A percentile compares a stretch with the other conserved stretches of the same genome.
Conservation (phyloP, 2,329 filamentous ascomycete species). For the Zarea fungicola region DNA sequence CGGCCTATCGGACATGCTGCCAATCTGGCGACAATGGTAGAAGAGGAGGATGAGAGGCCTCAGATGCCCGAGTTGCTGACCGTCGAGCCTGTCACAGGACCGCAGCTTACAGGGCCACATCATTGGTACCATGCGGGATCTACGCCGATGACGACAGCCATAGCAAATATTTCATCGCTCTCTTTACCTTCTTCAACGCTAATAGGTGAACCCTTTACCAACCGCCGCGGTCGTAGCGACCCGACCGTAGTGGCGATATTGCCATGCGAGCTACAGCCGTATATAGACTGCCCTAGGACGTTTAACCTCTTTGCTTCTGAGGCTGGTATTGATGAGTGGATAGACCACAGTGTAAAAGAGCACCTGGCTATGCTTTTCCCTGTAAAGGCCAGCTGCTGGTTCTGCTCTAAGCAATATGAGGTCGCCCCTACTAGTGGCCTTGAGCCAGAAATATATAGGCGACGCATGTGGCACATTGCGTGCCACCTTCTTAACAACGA, state of each 20-base stretch:
- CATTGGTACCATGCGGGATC: constrained; percentile 1
- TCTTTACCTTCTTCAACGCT: too few relatives aligned
- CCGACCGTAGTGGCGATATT: constrained; percentile 19
- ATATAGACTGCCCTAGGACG: constrained; percentile 28
- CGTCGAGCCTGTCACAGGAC: not conserved
- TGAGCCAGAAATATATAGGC: not conserved
- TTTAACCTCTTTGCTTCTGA: constrained; percentile 31
- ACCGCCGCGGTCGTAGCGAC: too few relatives aligned
- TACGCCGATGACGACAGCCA: not conserved
- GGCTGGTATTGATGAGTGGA: constrained; percentile 35
- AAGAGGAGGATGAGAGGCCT: not conserved
- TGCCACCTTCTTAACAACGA: constrained; percentile 34
- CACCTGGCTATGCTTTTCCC: constrained; percentile 36
- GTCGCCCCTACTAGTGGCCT: constrained; percentile 24
- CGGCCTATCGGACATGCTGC: not conserved
- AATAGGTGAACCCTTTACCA: too few relatives aligned
- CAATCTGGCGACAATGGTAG: not conserved
- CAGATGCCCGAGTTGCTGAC: not conserved
- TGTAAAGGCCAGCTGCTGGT: constrained; percentile 40
- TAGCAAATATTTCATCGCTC: not conserved
- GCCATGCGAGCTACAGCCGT: constrained; percentile 41
- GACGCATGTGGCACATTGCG: constrained; percentile 46
- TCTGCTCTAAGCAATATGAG: constrained; percentile 36
- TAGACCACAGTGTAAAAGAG: constrained; percentile 35
- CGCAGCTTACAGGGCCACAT: not conserved